Conservation (phyloP, 2,329 filamentous ascomycete genomes). For the Aulographum hederae region DNA sequence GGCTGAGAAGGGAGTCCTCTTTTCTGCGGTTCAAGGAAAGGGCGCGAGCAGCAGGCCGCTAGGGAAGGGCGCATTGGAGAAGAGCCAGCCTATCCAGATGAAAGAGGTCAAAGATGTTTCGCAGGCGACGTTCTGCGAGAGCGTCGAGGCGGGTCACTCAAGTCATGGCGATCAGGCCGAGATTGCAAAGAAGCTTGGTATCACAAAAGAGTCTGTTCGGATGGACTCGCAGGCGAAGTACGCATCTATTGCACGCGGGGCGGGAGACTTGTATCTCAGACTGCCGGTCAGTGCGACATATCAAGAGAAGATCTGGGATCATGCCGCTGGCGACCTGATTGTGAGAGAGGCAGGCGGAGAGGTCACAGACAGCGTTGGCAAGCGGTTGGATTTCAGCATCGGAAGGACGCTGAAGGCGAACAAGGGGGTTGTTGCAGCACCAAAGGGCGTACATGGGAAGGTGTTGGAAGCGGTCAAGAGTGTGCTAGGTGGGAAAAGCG, state of each 20-base stretch:
- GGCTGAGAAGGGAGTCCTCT: slow-evolving; percentile 73
- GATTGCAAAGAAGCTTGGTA: slow-evolving; percentile 71
- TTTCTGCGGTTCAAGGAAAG: slow-evolving; percentile 62
- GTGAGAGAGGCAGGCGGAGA: slow-evolving; percentile 84
- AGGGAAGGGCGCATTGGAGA: slow-evolving; percentile 30
- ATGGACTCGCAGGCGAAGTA: slow-evolving; percentile 99
- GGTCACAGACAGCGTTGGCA: slow-evolving; percentile 78
- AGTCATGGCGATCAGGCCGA: slow-evolving; percentile 72
- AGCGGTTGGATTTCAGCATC: slow-evolving; percentile 66
- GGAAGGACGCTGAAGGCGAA: slow-evolving; percentile 78
- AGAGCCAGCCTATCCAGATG: slow-evolving; percentile 57
- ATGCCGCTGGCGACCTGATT: slow-evolving; percentile 86
- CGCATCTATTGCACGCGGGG: slow-evolving; percentile 80
- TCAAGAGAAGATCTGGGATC: slow-evolving; percentile 99
- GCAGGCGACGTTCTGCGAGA: slow-evolving; percentile 86
- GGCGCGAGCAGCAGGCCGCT: slow-evolving; percentile 71
- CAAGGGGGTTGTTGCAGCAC: slow-evolving; percentile 85
- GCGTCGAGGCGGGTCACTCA: slow-evolving; percentile 84
- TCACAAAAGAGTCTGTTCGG: slow-evolving; percentile 73
- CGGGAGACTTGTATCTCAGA: slow-evolving; percentile 85
- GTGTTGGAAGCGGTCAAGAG: slow-evolving; percentile 71
- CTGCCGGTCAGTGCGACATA: slow-evolving; percentile 66
- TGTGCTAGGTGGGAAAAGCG: slow-evolving; percentile 46
- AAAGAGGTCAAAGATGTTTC: slow-evolving; percentile 54
- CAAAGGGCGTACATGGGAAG: slow-evolving; percentile 52